Percentiles rank a stretch among this genome's conserved stretches.
Conservation (phyloP, 768 basidiomycete genomes). For the Trametes cubensis region DNA sequence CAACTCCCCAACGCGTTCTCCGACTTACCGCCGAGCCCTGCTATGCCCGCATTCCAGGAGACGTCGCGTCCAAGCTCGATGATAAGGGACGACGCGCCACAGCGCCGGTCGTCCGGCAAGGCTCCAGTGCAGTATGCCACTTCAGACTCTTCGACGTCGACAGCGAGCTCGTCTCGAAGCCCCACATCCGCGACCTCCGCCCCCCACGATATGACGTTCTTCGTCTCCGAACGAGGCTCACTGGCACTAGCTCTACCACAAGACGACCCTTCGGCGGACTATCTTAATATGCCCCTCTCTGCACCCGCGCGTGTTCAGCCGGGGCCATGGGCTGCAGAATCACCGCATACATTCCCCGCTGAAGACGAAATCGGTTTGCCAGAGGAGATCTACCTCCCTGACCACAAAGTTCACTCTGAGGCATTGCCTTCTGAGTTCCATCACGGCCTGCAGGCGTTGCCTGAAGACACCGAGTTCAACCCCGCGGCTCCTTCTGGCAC, state of each 20-base stretch:
- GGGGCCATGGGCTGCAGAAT: slow-evolving; percentile 7
- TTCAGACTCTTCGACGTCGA: slow-evolving; percentile 24
- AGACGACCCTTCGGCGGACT: slow-evolving; percentile 16
- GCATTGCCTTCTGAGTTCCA: slow-evolving; percentile 19
- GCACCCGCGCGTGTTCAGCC: slow-evolving; percentile 19
- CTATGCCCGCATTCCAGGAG: slow-evolving; percentile 16
- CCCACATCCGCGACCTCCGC: slow-evolving; percentile 15
- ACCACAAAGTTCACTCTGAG: slow-evolving; percentile 18
- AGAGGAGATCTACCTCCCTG: slow-evolving; percentile 10
- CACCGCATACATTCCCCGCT: slow-evolving; percentile 8
- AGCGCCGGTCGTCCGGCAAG: slow-evolving; percentile 8
- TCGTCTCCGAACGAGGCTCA: slow-evolving; percentile 27
- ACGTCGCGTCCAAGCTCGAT: slow-evolving; percentile 14
- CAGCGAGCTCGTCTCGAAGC: slow-evolving; percentile 11
- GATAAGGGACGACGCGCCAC: neutral
- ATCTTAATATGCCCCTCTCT: slow-evolving; percentile 9
- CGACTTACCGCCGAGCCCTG: slow-evolving; percentile 25
- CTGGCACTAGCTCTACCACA: slow-evolving; percentile 20
- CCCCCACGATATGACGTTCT: slow-evolving; percentile 28
- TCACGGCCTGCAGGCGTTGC: slow-evolving; percentile 47
- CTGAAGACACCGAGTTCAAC: slow-evolving; percentile 51
- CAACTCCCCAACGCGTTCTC: slow-evolving; percentile 29
- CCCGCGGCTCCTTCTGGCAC: slow-evolving; percentile 12
- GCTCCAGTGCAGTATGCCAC: slow-evolving; percentile 11
- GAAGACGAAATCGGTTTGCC: slow-evolving; percentile 5